Percentiles rank a stretch among this genome's conserved stretches.
phyloP scores from a whole-genome alignment of 139 green algal genomes.

The Trebouxia sp. region DNA sequence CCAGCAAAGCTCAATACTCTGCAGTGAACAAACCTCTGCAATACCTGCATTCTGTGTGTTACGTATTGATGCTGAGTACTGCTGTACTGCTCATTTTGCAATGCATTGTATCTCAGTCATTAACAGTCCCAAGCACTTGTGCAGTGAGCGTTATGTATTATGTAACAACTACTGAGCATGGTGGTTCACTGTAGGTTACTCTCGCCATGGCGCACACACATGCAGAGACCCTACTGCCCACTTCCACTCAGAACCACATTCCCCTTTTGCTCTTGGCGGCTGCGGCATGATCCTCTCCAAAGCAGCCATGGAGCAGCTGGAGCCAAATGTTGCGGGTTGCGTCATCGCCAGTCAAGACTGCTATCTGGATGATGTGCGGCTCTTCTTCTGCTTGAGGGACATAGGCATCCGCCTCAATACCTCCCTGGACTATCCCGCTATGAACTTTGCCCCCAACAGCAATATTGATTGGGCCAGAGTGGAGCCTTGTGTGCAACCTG shows the following conservation, averaged over 20 bases:
- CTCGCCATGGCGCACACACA: background rate
- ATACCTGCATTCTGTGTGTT: too few species aligned
- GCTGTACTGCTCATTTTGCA: too few species aligned
- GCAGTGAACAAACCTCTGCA: too few species aligned
- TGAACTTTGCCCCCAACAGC: slow-evolving; percentile 14
- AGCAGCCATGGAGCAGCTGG: background rate
- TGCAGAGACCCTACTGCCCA: background rate
- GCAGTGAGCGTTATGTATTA: too few species aligned
- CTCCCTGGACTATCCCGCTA: background rate
- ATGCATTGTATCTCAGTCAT: too few species aligned
- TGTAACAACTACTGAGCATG: too few species aligned
- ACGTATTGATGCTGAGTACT: too few species aligned
- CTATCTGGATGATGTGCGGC: slow-evolving; percentile 7
- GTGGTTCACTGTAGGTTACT: too few species aligned
- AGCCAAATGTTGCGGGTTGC: background rate
- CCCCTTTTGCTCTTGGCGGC: slow-evolving; percentile 3
- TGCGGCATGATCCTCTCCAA: slow-evolving; percentile 5
- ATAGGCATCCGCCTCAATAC: background rate
- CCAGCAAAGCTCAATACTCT: too few species aligned
- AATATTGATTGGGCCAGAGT: background rate
- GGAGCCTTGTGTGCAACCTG: background rate
- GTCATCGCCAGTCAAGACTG: slow-evolving; percentile 1
- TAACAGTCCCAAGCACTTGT: too few species aligned
- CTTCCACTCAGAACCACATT: background rate
- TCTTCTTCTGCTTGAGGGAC: slow-evolving; percentile 4